Conservation (phyloP, 352 stramenopile species). For the Globisporangium lucens region DNA sequence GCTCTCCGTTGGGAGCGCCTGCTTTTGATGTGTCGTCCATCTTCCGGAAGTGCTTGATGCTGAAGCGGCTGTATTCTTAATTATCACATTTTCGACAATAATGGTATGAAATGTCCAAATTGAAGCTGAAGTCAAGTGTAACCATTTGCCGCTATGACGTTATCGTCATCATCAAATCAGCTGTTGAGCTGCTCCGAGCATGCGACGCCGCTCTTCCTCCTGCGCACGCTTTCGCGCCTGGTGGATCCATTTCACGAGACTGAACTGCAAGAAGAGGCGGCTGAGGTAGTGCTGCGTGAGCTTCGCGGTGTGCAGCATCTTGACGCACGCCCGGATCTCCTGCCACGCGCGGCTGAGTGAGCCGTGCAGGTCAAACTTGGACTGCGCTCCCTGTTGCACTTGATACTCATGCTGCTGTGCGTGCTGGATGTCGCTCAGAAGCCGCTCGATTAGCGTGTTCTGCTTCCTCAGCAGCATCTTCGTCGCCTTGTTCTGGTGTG, state of each 20-base stretch:
- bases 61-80: too few relatives aligned
- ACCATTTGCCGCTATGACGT: neutral
- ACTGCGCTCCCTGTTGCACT: neutral
- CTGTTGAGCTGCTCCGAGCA: conserved; percentile 19
- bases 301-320: conserved; percentile 62
- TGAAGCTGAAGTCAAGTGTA: neutral
- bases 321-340: conserved; percentile 57
- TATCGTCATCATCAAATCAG: conserved; percentile 5
- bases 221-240: conserved; percentile 39
- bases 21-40: neutral
- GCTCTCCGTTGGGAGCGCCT: conserved; percentile 32
- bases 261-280: conserved; percentile 55
- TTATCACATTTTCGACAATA: neutral
- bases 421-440: conserved; percentile 34
- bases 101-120: neutral
- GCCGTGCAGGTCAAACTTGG: conserved; percentile 11
- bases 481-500: conserved; percentile 60
- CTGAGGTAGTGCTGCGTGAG: conserved; percentile 73
- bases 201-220: conserved; percentile 24
- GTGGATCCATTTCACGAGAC: conserved; percentile 55
- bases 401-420: conserved; percentile 21
- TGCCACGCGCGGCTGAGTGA: conserved; percentile 40
- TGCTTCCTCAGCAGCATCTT: conserved; percentile 60
- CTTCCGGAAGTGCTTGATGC: neutral
- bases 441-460: conserved; percentile 50